A percentile compares a stretch with the other conserved stretches of the same genome.
phyloP scores from a whole-genome alignment of 805 yeast genomes.

The Barnettozyma vustinii region DNA sequence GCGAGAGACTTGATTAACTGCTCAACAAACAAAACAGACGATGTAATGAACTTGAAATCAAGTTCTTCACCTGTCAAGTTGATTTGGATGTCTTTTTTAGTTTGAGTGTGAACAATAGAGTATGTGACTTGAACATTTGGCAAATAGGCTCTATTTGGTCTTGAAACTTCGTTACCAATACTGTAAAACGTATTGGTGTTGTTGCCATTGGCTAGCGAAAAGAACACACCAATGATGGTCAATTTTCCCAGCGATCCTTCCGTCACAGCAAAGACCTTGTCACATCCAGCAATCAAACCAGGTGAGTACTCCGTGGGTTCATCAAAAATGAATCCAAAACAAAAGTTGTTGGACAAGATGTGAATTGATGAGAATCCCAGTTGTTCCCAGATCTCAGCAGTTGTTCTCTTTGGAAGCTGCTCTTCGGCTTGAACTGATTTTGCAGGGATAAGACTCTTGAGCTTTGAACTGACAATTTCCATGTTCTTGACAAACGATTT shows the following conservation, averaged over 20 bases:
- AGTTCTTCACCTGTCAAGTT: constrained; percentile 62
- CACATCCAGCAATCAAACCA: constrained; percentile 78
- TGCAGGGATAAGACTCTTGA: not conserved
- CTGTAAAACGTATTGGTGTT: constrained; percentile 45
- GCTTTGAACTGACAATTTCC: not conserved
- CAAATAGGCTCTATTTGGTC: constrained; percentile 57
- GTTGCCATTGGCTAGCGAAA: constrained; percentile 65
- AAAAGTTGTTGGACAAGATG: constrained; percentile 56
- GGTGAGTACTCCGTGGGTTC: constrained; percentile 37
- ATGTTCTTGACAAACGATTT: constrained; percentile 13
- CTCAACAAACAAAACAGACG: constrained; percentile 51
- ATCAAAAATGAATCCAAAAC: constrained; percentile 78
- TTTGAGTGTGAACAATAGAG: constrained; percentile 25
- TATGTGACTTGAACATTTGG: constrained; percentile 63
- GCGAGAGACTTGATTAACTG: constrained; percentile 42
- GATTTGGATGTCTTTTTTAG: constrained; percentile 37
- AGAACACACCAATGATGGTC: constrained; percentile 60
- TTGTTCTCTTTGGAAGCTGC: not conserved
- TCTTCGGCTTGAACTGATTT: not conserved
- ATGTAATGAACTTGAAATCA: constrained; percentile 59
- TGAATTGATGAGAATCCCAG: constrained; percentile 43
- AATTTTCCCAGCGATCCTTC: constrained; percentile 61
- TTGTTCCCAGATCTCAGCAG: constrained; percentile 6
- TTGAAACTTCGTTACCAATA: constrained; percentile 37
- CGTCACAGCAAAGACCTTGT: constrained; percentile 60